These are phyloP conservation scores for Solanum chaucha DNA, from an alignment of 257 asterid species.

Conservation along the genomic window DNA sequence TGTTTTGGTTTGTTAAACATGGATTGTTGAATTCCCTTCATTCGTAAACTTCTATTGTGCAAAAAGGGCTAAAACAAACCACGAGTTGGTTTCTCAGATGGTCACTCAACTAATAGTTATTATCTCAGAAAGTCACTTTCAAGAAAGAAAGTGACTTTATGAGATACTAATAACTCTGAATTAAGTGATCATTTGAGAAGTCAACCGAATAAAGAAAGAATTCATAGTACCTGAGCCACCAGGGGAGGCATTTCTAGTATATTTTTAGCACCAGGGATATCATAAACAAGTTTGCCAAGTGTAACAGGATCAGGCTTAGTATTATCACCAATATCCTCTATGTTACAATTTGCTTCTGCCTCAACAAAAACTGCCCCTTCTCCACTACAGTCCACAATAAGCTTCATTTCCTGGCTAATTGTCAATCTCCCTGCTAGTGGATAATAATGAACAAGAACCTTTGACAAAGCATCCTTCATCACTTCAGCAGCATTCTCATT, in stretches of 20 bases:
- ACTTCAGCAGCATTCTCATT: slow-evolving; percentile 40
- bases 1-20: background rate
- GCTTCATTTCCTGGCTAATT: slow-evolving; percentile 60
- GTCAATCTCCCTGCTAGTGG: slow-evolving; percentile 71
- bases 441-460: slow-evolving; percentile 60
- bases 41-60: background rate
- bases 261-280: slow-evolving; percentile 62
- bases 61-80: background rate
- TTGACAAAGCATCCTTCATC: slow-evolving; percentile 54
- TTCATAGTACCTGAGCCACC: slow-evolving; percentile 50
- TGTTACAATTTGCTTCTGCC: slow-evolving; percentile 64
- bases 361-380: slow-evolving; percentile 85
- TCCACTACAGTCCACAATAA: slow-evolving; percentile 62
- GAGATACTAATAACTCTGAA: background rate
- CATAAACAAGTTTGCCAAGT: slow-evolving; percentile 77
- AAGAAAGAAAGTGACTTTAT: background rate
- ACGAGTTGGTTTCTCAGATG: background rate
- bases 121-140: background rate
- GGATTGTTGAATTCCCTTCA: background rate
- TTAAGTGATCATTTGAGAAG: background rate
- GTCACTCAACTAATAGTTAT: background rate
- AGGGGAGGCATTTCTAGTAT: slow-evolving; percentile 76
- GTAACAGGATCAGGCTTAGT: slow-evolving; percentile 75
- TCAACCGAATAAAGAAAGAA: background rate
- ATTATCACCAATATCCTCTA: slow-evolving; percentile 52